These are phyloP conservation scores for Takakia lepidozioides DNA, from an alignment of 225 moss, liverwort and hornwort genomes.

Conservation along the genomic window DNA sequence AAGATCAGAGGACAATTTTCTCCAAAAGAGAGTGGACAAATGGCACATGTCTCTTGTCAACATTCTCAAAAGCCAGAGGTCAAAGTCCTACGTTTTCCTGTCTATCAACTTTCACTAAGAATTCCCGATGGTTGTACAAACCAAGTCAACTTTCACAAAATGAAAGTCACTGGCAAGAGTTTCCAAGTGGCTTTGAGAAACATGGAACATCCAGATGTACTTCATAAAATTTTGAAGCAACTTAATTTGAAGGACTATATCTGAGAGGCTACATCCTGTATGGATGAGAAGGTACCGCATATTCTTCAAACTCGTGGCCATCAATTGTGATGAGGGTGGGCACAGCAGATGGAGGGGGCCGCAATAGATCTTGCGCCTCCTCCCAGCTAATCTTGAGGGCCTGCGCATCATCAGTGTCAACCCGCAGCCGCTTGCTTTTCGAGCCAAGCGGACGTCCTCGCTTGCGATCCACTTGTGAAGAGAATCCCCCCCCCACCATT, in stretches of 20 bases:
- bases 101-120: too few relatives aligned
- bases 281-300: conserved; percentile 40
- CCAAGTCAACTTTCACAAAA: background rate
- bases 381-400: conserved; percentile 75
- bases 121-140: too few relatives aligned
- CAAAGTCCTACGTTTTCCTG: too few relatives aligned
- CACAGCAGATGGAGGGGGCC: conserved; percentile 71
- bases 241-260: too few relatives aligned
- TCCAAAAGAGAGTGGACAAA: background rate
- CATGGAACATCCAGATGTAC: background rate
- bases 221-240: too few relatives aligned
- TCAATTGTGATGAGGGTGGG: conserved; percentile 83
- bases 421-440: conserved; percentile 89
- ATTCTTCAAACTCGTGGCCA: conserved; percentile 99
- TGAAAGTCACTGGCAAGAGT: background rate
- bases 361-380: conserved; percentile 89
- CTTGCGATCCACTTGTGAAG: conserved; percentile 86
- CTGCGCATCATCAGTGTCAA: conserved; percentile 86
- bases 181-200: background rate
- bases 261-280: too few relatives aligned
- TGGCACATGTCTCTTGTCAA: too few relatives aligned
- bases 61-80: too few relatives aligned
- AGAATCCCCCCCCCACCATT: conserved; percentile 53
- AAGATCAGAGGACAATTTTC: too few relatives aligned
- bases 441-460: conserved; percentile 90